Conservation (phyloP, 2,329 filamentous ascomycete genomes). For the Geoglossum cookeanum region DNA sequence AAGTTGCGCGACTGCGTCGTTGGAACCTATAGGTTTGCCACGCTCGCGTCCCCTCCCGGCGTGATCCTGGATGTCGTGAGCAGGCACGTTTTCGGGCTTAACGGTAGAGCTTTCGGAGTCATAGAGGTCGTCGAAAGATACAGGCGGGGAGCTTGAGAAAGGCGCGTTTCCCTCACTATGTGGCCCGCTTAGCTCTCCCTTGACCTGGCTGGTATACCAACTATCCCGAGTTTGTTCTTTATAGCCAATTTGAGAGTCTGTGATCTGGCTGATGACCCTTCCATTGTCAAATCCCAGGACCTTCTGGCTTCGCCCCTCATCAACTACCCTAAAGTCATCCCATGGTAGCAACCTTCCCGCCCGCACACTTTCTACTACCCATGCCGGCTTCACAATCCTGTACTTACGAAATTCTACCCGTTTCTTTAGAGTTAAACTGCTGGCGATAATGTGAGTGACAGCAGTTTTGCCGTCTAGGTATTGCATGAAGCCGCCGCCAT, state of each 20-base stretch:
- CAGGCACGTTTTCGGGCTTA: not conserved
- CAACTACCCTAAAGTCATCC: slow-evolving; percentile 66
- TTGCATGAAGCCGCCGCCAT: slow-evolving; percentile 90
- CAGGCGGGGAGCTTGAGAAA: not conserved
- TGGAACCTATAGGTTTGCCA: not conserved
- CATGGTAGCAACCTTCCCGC: slow-evolving; percentile 71
- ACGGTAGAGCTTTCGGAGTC: not conserved
- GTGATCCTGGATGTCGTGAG: not conserved
- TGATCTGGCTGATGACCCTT: slow-evolving; percentile 46
- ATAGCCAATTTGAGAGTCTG: slow-evolving; percentile 44
- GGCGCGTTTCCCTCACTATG: not conserved
- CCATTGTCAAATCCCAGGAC: slow-evolving; percentile 45
- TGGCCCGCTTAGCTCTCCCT: slow-evolving; percentile 8
- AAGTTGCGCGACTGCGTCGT: not conserved
- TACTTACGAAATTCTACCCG: slow-evolving; percentile 72
- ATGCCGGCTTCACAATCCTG: slow-evolving; percentile 82
- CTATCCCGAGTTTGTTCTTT: slow-evolving; percentile 63
- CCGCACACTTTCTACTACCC: slow-evolving; percentile 77
- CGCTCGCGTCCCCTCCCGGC: not conserved
- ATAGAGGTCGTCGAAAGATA: not conserved
- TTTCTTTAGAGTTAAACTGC: slow-evolving; percentile 80
- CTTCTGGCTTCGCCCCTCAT: slow-evolving; percentile 69
- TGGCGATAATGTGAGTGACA: slow-evolving; percentile 90
- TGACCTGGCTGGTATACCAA: slow-evolving; percentile 63
- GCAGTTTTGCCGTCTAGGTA: slow-evolving; percentile 89